A percentile compares a stretch with the other conserved stretches of the same genome.
These are phyloP conservation scores for Drechmeria coniospora DNA, from an alignment of 2,329 filamentous ascomycete species.

Conservation along the genomic window DNA sequence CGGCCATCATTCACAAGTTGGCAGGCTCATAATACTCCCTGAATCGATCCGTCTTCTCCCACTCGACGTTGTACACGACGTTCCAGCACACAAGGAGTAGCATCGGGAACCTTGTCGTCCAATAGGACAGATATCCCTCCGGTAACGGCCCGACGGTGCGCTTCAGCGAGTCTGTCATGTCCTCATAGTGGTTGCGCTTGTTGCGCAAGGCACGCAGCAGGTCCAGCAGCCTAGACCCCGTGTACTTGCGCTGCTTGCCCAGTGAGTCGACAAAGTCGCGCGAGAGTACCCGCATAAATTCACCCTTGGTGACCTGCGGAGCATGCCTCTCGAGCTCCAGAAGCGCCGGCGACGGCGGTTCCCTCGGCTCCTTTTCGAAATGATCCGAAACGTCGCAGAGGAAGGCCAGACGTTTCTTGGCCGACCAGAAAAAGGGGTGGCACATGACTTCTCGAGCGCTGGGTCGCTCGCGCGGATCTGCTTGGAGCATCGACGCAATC, in stretches of 20 bases:
- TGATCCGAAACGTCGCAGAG: conserved; percentile 95
- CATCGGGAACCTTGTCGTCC: conserved; percentile 64
- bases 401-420: conserved; percentile 79
- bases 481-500: conserved; percentile 60
- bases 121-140: conserved; percentile 71
- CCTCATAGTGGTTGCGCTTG: conserved; percentile 96
- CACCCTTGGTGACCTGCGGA: conserved; percentile 40
- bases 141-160: conserved; percentile 55
- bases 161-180: conserved; percentile 72
- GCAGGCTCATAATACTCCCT: conserved; percentile 51
- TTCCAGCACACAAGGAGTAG: conserved; percentile 67
- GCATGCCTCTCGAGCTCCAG: conserved; percentile 40
- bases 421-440: conserved; percentile 92
- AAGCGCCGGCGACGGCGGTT: conserved; percentile 60
- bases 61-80: conserved; percentile 50
- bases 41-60: conserved; percentile 52
- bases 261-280: conserved; percentile 75
- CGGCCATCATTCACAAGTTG: conserved; percentile 17
- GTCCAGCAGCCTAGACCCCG: conserved; percentile 67
- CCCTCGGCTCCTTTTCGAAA: conserved; percentile 82
- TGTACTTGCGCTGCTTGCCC: conserved; percentile 92
- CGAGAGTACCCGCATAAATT: conserved; percentile 67
- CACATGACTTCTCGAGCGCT: conserved; percentile 67
- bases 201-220: conserved; percentile 79
- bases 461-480: conserved; percentile 43